phyloP scores from a whole-genome alignment of 2,329 filamentous ascomycete genomes.

The Colletotrichum destructivum region DNA sequence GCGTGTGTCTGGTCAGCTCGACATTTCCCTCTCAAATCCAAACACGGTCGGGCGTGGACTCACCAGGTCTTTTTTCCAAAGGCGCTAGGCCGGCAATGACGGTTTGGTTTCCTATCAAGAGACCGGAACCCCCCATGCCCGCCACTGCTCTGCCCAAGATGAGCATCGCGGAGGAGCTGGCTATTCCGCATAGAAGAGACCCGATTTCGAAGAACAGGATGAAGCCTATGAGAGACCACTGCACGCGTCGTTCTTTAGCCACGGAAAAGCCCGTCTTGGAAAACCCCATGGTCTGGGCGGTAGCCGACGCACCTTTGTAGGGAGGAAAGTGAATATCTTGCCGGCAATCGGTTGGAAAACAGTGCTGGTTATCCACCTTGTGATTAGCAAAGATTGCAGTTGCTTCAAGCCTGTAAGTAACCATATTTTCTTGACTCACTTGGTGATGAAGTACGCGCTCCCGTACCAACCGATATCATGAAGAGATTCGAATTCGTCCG shows the following conservation, averaged over 20 bases:
- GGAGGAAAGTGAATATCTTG: slow-evolving; percentile 53
- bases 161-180: background rate
- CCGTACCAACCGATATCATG: slow-evolving; percentile 63
- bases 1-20: too few relatives aligned
- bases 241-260: slow-evolving; percentile 2
- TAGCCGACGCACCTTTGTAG: background rate
- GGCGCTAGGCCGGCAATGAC: slow-evolving; percentile 45
- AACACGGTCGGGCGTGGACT: background rate
- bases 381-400: too few relatives aligned
- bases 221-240: slow-evolving; percentile 50
- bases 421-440: slow-evolving; percentile 39
- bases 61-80: slow-evolving; percentile 46
- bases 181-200: slow-evolving; percentile 7
- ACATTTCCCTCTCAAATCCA: too few relatives aligned
- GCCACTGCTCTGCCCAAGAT: slow-evolving; percentile 13
- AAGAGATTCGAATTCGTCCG: slow-evolving; percentile 53
- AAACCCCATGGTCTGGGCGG: background rate
- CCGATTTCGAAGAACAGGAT: slow-evolving; percentile 50
- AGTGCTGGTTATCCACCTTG: background rate
- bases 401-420: background rate
- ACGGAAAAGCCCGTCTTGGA: background rate
- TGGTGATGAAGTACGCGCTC: slow-evolving; percentile 50
- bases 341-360: slow-evolving; percentile 50
- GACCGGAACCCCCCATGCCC: background rate
- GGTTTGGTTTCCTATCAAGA: slow-evolving; percentile 50